Conservation (phyloP, 768 basidiomycete species). For the Tulasnella calospora region DNA sequence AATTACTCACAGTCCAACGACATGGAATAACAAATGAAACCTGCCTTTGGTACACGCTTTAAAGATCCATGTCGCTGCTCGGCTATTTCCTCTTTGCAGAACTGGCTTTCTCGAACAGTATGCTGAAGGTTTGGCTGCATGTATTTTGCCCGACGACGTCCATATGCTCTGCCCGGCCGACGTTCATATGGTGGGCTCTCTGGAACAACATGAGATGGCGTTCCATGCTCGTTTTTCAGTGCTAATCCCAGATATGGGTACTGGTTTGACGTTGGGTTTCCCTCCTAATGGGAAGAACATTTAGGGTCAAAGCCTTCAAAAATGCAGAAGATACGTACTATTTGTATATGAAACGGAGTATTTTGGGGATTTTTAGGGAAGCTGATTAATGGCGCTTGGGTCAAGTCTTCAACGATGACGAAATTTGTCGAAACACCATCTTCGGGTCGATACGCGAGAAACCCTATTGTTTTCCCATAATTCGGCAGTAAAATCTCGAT, state of each 20-base stretch:
- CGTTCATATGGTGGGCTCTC: too few species aligned
- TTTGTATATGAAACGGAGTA: neutral
- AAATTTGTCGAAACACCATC: neutral
- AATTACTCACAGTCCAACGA: too few species aligned
- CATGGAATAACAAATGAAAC: neutral
- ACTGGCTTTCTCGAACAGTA: neutral
- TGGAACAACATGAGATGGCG: too few species aligned
- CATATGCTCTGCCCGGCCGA: too few species aligned
- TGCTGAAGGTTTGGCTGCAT: neutral
- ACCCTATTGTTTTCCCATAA: neutral
- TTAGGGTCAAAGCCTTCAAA: neutral
- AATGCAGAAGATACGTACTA: neutral
- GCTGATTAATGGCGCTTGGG: neutral
- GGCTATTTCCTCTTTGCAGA: neutral
- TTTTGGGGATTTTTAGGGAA: neutral
- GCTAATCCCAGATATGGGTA: neutral
- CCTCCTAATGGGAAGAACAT: neutral
- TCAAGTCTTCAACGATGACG: neutral
- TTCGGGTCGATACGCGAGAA: neutral
- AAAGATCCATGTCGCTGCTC: neutral
- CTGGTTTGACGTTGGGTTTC: too few species aligned
- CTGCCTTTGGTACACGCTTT: neutral
- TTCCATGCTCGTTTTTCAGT: neutral
- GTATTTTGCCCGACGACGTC: too few species aligned
- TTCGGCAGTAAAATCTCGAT: neutral